Evolutionary conservation across 768 basidiomycete species (phyloP), one percentile per base, ranked within the genome.

Genomic region (Naganishia antarctica): DNA sequence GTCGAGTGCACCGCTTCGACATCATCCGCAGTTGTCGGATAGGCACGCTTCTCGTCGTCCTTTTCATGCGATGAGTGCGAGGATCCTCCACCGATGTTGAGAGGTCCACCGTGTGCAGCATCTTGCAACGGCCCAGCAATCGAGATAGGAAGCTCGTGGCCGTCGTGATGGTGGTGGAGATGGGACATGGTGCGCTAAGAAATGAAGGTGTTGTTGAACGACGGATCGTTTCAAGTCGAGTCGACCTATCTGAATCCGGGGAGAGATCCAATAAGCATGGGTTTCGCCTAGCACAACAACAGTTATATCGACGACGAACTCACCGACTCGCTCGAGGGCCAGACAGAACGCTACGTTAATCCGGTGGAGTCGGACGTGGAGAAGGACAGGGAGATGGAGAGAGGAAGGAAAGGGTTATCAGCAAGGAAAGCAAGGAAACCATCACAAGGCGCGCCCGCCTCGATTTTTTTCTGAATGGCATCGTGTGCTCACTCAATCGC

Each of bases 361-460:
- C 50, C 50, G 50, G 50, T 51, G 50, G 50, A 51, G 50, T 51
- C 50, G 50, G 50, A 51, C 50, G 50, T 51, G 50, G 50, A 51
- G 50, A 51, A 34, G 25, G 11, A 6, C 8, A 37, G 34, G 34
- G 34, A 37, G n/a, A n/a, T n/a, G n/a, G n/a, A n/a, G 31, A 4
- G 23, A 9, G n/a, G 47, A 13, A 46, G n/a, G 45, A 7, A 8
- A 2, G 50, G 50, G 50, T 51, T 51, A 51, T 51, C 50, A 50
- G 6, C 23, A 25, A 18, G 45, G 8, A 15, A 15, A 37, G 40
- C 40, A 18, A 18, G 40, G 40, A 18, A 9, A 41, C n/a, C n/a
- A n/a, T n/a, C n/a, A n/a, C n/a, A 37, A 37, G 34, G 45, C 50
- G 50, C 25, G 31, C n/a, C 28, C 8, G 15, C 8, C 2, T 50